Evolutionary conservation across 495 filamentous ascomycete species (phyloP), one percentile per base, ranked within the genome.

Genomic region (Opeltia flavorubescens): DNA sequence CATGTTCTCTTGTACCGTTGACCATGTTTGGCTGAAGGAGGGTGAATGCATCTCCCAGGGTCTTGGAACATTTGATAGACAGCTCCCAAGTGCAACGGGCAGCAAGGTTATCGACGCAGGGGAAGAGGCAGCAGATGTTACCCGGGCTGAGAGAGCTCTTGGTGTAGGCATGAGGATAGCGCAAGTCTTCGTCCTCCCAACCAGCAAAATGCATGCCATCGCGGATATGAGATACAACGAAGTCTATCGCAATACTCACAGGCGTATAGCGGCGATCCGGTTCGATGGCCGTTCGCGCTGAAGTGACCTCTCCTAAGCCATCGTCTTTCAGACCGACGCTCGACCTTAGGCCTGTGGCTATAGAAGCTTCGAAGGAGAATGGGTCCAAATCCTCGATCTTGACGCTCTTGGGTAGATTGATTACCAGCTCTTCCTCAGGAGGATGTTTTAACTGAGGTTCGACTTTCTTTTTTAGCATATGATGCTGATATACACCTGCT

Each of bases 161-260:
- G 0, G 93, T 89, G 59, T 89, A 99, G 1, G 83, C 81, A 60
- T 96, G 87, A 0, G 91, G 89, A 57, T 89, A 96, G 50, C 88
- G 73, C 40, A 64, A 58, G 56, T 95, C 89, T 13, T 77, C 78
- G 39, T 78, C 76, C 40, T 83, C 78, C 26, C 86, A 70, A 1
- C 91, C 93, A 21, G 91, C 84, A 62, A 94, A 96, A 29, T 93
- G 86, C 43, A 96, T 60, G 17, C 88, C 91, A 62, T 96, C 91
- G 26, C 83, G 71, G 49, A 87, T 76, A 33, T 74, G 71, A 46
- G 78, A 77, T 5, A 85, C 72, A 12, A 67, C 62, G 55, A 91
- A 99, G 44, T 89, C 81, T 49, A 95, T 83, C 33, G 63, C 60
- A 17, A 85, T 58, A 15, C 58, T 69, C 20, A 86, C 50, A 18